Evolutionary conservation across 306 rosid species (phyloP).

Genomic region (Pyrus pyrifolia): DNA sequence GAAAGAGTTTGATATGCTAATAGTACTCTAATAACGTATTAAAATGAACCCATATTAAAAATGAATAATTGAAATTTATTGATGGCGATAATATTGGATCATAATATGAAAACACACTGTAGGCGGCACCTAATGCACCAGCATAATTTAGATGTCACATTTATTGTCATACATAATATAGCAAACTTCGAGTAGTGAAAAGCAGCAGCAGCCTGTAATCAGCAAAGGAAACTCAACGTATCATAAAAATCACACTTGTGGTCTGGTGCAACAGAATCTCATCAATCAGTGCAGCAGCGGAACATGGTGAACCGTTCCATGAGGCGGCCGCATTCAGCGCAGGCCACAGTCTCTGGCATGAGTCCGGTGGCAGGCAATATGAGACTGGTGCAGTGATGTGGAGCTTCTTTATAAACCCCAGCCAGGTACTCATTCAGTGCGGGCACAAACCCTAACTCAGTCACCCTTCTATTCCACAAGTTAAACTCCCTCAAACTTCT

Average conservation of each 20-base stretch:
- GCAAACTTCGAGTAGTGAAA: neutral
- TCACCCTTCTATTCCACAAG: constrained; percentile 12
- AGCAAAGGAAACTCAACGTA: neutral
- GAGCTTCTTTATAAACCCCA: constrained; percentile 5
- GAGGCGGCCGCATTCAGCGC: constrained; percentile 25
- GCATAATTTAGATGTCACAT: neutral
- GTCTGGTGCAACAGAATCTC: neutral
- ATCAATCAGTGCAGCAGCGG: constrained; percentile 23
- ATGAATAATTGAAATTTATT: neutral
- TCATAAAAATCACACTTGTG: neutral
- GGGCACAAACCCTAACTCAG: constrained; percentile 14
- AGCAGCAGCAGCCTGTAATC: neutral
- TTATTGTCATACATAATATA: neutral
- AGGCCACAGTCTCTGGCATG: constrained; percentile 20
- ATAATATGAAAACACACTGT: neutral
- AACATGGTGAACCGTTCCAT: constrained; percentile 24
- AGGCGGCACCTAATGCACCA: neutral
- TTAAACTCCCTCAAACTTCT: constrained; percentile 11
- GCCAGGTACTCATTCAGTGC: constrained; percentile 24
- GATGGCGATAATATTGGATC: neutral
- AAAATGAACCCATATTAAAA: neutral
- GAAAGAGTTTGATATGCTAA: neutral
- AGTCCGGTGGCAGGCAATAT: constrained; percentile 18
- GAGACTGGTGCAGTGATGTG: constrained; percentile 24
- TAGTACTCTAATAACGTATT: neutral